A percentile compares a stretch with the other conserved stretches of the same genome.
Conservation (phyloP, 202 grass and related monocot species). For the Musa balbisiana region DNA sequence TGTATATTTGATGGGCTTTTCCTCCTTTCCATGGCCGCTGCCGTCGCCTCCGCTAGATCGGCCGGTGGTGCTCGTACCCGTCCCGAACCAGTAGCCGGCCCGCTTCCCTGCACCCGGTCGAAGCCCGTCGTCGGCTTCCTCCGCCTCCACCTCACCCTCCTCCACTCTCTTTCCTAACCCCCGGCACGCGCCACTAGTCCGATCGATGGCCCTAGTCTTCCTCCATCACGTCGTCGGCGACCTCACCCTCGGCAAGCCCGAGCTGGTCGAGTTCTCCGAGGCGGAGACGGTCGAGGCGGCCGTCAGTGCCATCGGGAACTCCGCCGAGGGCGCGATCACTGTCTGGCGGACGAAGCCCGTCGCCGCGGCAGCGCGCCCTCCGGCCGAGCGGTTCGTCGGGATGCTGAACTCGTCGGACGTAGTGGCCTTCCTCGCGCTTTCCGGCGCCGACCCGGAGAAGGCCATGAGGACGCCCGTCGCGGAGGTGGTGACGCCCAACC, state of each 20-base stretch:
- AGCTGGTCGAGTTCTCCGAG: constrained; percentile 57
- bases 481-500: constrained; percentile 54
- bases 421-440: constrained; percentile 51
- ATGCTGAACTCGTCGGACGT: constrained; percentile 86
- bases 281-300: constrained; percentile 61
- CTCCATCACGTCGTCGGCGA: constrained; percentile 88
- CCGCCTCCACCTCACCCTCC: constrained; percentile 68
- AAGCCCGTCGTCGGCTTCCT: constrained; percentile 47
- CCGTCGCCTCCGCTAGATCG: constrained; percentile 24
- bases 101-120: constrained; percentile 3
- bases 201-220: constrained; percentile 63
- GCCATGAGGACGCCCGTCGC: constrained; percentile 32
- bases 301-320: constrained; percentile 52
- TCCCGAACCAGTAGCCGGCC: constrained; percentile 1
- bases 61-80: constrained; percentile 5
- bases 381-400: constrained; percentile 59
- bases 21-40: constrained; percentile 41
- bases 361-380: constrained; percentile 27
- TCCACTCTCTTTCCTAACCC: constrained; percentile 81
- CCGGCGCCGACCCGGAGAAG: constrained; percentile 30
- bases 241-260: constrained; percentile 75
- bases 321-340: constrained; percentile 62
- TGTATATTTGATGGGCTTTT: constrained; percentile 33
- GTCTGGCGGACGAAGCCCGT: constrained; percentile 36
- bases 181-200: no score